Percentiles rank a stretch among this genome's conserved stretches.
Conservation (phyloP, 768 basidiomycete genomes). For the Paxillus rubicundulus region DNA sequence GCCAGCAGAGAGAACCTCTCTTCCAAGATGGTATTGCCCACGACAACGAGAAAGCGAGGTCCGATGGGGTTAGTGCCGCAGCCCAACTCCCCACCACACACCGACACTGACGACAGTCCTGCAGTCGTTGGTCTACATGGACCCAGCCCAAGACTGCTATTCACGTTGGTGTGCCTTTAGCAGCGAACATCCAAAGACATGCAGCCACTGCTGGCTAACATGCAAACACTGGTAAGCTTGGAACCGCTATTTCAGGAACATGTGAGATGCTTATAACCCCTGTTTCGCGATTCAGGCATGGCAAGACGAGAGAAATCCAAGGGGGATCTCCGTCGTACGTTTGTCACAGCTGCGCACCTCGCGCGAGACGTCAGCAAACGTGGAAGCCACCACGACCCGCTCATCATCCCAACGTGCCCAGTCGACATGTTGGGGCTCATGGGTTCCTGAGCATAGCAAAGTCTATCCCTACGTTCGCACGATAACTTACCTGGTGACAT, state of each 20-base stretch:
- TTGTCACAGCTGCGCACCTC: constrained; percentile 24
- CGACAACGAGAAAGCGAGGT: constrained; percentile 17
- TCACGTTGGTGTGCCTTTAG: constrained; percentile 30
- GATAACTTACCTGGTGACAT: constrained; percentile 3
- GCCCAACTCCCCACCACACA: neutral
- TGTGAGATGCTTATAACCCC: neutral
- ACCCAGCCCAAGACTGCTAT: constrained; percentile 30
- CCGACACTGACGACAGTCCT: neutral
- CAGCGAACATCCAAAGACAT: constrained; percentile 25
- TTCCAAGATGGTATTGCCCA: constrained; percentile 16
- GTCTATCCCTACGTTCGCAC: constrained; percentile 8
- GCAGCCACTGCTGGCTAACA: constrained; percentile 27
- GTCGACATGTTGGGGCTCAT: neutral
- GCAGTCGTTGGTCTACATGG: constrained; percentile 26
- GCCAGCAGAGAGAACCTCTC: constrained; percentile 24
- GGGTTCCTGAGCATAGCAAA: constrained; percentile 8
- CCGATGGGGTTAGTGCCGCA: constrained; percentile 16
- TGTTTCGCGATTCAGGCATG: constrained; percentile 18
- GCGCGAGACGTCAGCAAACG: constrained; percentile 15
- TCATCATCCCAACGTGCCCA: constrained; percentile 9
- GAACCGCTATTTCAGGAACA: neutral
- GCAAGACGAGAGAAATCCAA: constrained; percentile 28
- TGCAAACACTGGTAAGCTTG: constrained; percentile 26
- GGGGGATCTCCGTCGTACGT: constrained; percentile 32
- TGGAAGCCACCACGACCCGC: constrained; percentile 22